phyloP scores from a whole-genome alignment of 179 eudicot genomes.

The Nepenthes alata region DNA sequence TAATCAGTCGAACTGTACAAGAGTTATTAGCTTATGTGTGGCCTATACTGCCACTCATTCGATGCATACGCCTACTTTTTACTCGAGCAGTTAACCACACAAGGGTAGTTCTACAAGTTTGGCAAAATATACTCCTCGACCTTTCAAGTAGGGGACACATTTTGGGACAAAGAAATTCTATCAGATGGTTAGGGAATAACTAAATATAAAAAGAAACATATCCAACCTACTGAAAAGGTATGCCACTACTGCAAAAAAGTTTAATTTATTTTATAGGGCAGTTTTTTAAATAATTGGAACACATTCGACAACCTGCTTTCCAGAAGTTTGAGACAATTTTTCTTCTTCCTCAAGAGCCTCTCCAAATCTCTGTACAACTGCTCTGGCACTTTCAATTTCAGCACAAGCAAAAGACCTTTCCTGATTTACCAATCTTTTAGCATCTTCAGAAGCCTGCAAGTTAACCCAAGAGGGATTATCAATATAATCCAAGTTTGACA shows the following conservation, averaged over 20 bases:
- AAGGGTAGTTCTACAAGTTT: too few species aligned
- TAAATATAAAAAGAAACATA: too few species aligned
- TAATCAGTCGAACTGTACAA: too few species aligned
- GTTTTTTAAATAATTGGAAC: neutral
- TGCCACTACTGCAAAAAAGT: neutral
- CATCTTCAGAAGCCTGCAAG: conserved; percentile 93
- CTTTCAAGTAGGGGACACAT: too few species aligned
- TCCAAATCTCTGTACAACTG: conserved; percentile 84
- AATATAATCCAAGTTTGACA: neutral
- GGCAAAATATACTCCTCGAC: too few species aligned
- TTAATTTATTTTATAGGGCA: neutral
- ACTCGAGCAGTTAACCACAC: too few species aligned
- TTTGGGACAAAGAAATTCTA: too few species aligned
- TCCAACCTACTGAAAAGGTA: too few species aligned
- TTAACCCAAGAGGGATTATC: conserved; percentile 1
- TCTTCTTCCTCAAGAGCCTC: conserved; percentile 98
- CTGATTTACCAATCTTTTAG: conserved; percentile 81
- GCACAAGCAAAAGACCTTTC: conserved; percentile 95
- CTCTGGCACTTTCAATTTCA: conserved; percentile 94
- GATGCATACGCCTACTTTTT: too few species aligned
- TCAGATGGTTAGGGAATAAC: too few species aligned
- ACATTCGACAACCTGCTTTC: conserved; percentile 55
- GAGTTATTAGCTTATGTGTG: too few species aligned
- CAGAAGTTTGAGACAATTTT: conserved; percentile 56
- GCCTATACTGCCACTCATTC: too few species aligned